Percentiles rank a stretch among this genome's conserved stretches.
phyloP scores from a whole-genome alignment of 2,329 filamentous ascomycete species.

The Thermomyces lanuginosus region DNA sequence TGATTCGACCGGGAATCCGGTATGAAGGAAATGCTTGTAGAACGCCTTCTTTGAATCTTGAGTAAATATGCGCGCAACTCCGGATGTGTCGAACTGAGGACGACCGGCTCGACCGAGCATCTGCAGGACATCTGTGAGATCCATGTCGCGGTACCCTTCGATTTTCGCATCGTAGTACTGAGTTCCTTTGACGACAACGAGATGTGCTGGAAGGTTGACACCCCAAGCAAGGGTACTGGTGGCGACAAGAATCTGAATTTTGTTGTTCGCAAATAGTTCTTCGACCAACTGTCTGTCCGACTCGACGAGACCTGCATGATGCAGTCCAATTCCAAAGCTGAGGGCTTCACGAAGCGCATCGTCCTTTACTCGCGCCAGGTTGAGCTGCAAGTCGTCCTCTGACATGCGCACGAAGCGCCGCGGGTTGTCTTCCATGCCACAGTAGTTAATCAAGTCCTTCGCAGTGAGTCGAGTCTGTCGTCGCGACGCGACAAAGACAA shows the following conservation, averaged over 20 bases:
- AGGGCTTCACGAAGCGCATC: slow-evolving; percentile 85
- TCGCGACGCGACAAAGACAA: slow-evolving; percentile 93
- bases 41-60: slow-evolving; percentile 97
- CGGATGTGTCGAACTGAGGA: slow-evolving; percentile 89
- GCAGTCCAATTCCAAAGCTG: slow-evolving; percentile 89
- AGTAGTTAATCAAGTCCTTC: slow-evolving; percentile 91
- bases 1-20: slow-evolving; percentile 92
- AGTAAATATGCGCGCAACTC: slow-evolving; percentile 92
- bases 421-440: slow-evolving; percentile 96
- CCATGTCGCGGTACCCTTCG: slow-evolving; percentile 97
- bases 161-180: slow-evolving; percentile 97
- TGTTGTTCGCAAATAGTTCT: slow-evolving; percentile 91
- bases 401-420: slow-evolving; percentile 85
- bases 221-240: slow-evolving; percentile 97
- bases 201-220: slow-evolving; percentile 88
- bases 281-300: slow-evolving; percentile 82
- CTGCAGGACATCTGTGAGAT: slow-evolving; percentile 90
- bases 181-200: slow-evolving; percentile 95
- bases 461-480: slow-evolving; percentile 88
- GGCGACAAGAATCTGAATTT: slow-evolving; percentile 90
- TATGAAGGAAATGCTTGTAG: slow-evolving; percentile 98
- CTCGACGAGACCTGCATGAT: slow-evolving; percentile 93
- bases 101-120: slow-evolving; percentile 93
- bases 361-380: slow-evolving; percentile 82
- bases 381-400: slow-evolving; percentile 79